Base-by-base conservation (phyloP, 192 early-diverging fungal species). In the Chytriomyces hyalinus region DNA sequence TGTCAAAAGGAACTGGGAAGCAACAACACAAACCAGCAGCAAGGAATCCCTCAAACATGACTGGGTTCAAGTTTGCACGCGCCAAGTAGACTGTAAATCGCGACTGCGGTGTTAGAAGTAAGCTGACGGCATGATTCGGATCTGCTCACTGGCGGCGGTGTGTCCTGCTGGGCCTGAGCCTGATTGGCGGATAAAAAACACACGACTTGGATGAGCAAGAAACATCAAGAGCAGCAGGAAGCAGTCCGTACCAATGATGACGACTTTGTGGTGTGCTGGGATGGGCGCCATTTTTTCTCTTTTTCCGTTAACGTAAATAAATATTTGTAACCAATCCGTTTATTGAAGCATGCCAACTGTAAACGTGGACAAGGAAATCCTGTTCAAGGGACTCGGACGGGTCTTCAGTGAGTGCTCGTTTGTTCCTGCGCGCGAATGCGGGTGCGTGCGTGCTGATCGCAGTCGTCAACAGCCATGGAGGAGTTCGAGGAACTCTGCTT, bases 401-500 rank as follows among this genome's bases (percentile, higher is more conserved):
- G 78, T 86, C 64, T 97, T 92, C 88, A 89, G 93, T 93, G 88
- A 82, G 80, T 65, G 11, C 46, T 44, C 22, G 65, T n/a, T 28
- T 47, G 24, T 62, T 26, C 79, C 69, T 48, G 13, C 48, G 46
- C 17, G 53, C 47, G 44, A 26, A 26, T 36, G 62, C 28, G 13
- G 8, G n/a, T 8, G 17, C 65, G 46, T 69, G 50, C 70, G 46
- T 69, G 50, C 70, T 60, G 65, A 9, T 49, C 22, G 3, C 28
- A 28, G 48, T 15, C 20, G 22, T 44, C 79, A 6, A 65, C 46
- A 94, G 91, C 91, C 48, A 85, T 86, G 70, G 91, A 94, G 60
- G 92, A 96, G 80, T 98, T 99, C 89, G 89, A 92, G 83, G 98
- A 99, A 84, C 90, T 99, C 65, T 98, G 98, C 83, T 99, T 99